Evolutionary conservation across 768 basidiomycete species (phyloP), one percentile per base, ranked within the genome.

Genomic region (Kwoniella dendrophila): DNA sequence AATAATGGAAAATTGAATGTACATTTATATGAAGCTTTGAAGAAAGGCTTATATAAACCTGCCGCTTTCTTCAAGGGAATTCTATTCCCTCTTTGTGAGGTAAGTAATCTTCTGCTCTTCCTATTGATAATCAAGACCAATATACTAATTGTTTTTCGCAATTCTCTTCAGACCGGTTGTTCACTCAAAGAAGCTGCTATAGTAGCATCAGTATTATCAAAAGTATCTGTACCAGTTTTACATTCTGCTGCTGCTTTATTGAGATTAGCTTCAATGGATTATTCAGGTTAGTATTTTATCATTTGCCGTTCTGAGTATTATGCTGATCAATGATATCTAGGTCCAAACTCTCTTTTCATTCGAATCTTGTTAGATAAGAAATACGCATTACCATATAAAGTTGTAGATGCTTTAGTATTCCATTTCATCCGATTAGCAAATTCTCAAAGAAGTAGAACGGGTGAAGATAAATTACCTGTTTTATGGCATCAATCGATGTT

Each of bases 41-140:
- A 92, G 79, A 87, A 91, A 69, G 85, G 91, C 4, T 80, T 98
- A 61, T 98, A 95, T 80, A 99, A 98, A 79, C 96, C 96, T 2
- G 90, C 89, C 3, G 95, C 96, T 0, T 97, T 98, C 78, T 98
- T 98, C 84, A 98, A 99, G 78, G 96, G 95, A 3, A 87, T 99
- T 59, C 83, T 99, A 36, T 97, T 99, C 78, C 96, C 96, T 0
- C 83, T 99, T 78, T 84, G 96, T 63, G 92, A 95, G 75, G 94
- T 93, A 72, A 67, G 88, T 71, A 14, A 16, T 10, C 4, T 22
- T 51, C 27, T 41, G 29, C 12, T 54, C 32, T 30, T 18, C 34
- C 4, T 27, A 22, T n/a, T 49, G 41, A 2, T 24, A 20, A n/a
- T 36, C 20, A n/a, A 20, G 16, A 14, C 29, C 29, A 24, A 18